These are phyloP conservation scores for Dictyostelium brefeldianum DNA, from an alignment of 78 protist species.

Conservation along the genomic window DNA sequence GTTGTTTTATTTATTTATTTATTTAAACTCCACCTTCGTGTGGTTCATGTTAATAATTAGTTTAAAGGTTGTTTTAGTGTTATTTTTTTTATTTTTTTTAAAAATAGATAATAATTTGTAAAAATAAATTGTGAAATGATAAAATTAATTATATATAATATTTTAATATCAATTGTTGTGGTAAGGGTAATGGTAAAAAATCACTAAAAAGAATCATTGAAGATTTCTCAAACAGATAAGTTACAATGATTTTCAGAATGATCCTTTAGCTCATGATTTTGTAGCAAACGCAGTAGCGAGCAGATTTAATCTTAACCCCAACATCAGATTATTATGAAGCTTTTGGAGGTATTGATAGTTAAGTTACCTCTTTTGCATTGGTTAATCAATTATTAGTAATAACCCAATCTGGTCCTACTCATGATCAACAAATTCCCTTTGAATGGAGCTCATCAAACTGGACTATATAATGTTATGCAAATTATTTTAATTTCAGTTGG, in stretches of 20 bases:
- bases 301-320: constrained; percentile 89
- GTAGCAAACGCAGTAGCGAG: too few species aligned
- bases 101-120: too few species aligned
- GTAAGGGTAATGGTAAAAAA: too few species aligned
- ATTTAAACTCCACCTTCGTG: too few species aligned
- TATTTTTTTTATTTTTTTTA: too few species aligned
- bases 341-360: constrained; percentile 73
- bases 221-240: constrained; percentile 81
- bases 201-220: too few species aligned
- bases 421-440: constrained; percentile 61
- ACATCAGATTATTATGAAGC: constrained; percentile 33
- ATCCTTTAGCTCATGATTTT: constrained; percentile 84
- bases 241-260: constrained; percentile 88
- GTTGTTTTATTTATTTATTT: too few species aligned
- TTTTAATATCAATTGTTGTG: too few species aligned
- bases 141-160: too few species aligned
- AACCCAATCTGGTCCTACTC: constrained; percentile 73
- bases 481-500: constrained; percentile 54
- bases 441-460: constrained; percentile 43
- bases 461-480: constrained; percentile 43
- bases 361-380: neutral
- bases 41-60: too few species aligned
- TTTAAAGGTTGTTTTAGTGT: too few species aligned
- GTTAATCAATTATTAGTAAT: constrained; percentile 27
- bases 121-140: too few species aligned